These are phyloP conservation scores for Prinsepia uniflora DNA, from an alignment of 306 rosid genomes.

Conservation along the genomic window DNA sequence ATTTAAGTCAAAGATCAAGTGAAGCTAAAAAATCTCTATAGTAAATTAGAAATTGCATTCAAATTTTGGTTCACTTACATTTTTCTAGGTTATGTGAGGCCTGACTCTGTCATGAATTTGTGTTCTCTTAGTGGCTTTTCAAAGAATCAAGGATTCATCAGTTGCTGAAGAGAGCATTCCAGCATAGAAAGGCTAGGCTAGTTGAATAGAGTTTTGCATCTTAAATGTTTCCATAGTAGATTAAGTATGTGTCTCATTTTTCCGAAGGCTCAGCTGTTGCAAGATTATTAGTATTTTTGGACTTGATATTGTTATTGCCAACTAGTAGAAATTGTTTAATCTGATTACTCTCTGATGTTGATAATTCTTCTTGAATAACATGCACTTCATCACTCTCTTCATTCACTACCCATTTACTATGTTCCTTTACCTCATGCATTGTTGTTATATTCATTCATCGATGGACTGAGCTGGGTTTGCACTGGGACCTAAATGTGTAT, in stretches of 20 bases:
- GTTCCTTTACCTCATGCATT: no score
- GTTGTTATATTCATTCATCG: no score
- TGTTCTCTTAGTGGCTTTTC: constrained; percentile 27
- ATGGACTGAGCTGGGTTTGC: no score
- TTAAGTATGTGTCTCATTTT: neutral
- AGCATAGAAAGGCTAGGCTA: constrained; percentile 17
- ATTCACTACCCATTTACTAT: no score
- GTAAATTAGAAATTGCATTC: neutral
- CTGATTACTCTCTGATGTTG: no score
- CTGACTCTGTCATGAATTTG: constrained; percentile 12
- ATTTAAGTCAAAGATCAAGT: neutral
- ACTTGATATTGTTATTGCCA: no score
- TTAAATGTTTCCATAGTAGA: neutral
- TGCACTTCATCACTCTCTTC: no score
- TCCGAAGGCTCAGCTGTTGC: no score
- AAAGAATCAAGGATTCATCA: constrained; percentile 35
- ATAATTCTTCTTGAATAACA: no score
- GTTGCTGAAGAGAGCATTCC: constrained; percentile 27
- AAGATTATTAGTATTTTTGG: no score
- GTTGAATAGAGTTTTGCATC: constrained; percentile 2
- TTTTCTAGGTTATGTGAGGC: neutral
- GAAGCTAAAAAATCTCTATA: neutral
- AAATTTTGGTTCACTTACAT: neutral
- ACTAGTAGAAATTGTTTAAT: no score
- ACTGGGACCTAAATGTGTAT: no score